These are phyloP conservation scores for Dothiorella sarmentorum DNA, from an alignment of 2,329 filamentous ascomycete species.

Conservation along the genomic window DNA sequence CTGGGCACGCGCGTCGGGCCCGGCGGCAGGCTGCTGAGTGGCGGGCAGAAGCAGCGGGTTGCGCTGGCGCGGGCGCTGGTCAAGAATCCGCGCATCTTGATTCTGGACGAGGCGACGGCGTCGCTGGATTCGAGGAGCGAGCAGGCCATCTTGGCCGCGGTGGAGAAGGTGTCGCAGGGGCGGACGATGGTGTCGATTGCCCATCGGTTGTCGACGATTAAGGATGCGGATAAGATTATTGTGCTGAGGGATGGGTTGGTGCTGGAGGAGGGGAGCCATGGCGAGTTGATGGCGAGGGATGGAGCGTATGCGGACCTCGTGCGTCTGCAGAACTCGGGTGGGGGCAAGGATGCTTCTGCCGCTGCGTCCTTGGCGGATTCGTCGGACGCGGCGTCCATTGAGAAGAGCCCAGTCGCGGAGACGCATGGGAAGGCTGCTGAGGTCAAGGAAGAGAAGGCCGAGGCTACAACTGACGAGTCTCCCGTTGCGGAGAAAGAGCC, in stretches of 20 bases:
- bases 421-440: conserved; percentile 22
- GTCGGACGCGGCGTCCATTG: conserved; percentile 18
- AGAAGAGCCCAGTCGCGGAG: conserved; percentile 23
- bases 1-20: conserved; percentile 51
- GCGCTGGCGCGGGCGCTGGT: conserved; percentile 57
- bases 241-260: conserved; percentile 38
- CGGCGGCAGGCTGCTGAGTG: conserved; percentile 54
- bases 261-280: conserved; percentile 37
- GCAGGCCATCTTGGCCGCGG: conserved; percentile 48
- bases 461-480: background rate
- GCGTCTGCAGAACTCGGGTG: conserved; percentile 37
- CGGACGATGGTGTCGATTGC: conserved; percentile 39
- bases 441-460: conserved; percentile 19
- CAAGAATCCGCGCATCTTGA: conserved; percentile 54
- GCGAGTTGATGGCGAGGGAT: conserved; percentile 31
- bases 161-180: conserved; percentile 32
- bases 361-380: conserved; percentile 16
- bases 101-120: conserved; percentile 62
- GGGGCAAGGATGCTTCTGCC: background rate
- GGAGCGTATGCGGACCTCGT: conserved; percentile 51
- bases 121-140: conserved; percentile 59
- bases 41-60: conserved; percentile 58
- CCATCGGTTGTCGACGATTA: conserved; percentile 38
- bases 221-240: conserved; percentile 36
- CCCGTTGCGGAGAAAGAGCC: background rate